Conservation (phyloP, 768 basidiomycete species). For the Tulasnella sp. region DNA sequence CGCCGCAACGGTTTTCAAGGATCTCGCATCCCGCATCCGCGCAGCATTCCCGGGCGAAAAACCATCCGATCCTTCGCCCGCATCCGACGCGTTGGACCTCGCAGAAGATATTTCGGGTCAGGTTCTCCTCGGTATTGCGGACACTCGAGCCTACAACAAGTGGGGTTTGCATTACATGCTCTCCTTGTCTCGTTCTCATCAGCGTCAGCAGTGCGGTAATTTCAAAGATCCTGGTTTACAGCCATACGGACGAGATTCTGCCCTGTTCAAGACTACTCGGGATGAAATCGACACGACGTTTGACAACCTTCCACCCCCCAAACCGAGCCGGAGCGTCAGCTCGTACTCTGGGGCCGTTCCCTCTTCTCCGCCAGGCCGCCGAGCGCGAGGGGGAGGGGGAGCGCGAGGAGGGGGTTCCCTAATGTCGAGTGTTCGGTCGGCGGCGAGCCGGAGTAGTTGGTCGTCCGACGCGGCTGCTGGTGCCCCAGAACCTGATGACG, state of each 20-base stretch:
- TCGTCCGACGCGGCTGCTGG: neutral
- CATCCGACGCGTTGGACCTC: constrained; percentile 25
- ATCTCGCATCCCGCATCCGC: neutral
- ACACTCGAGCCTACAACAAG: constrained; percentile 5
- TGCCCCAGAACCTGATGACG: neutral
- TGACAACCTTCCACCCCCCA: constrained; percentile 31
- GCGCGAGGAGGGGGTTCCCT: neutral
- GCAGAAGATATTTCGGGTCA: constrained; percentile 30
- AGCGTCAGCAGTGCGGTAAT: constrained; percentile 32
- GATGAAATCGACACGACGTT: constrained; percentile 32
- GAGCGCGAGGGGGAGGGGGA: neutral
- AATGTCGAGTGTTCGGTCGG: neutral
- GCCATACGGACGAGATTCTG: constrained; percentile 30
- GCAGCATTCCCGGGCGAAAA: constrained; percentile 14
- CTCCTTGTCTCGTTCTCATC: constrained; percentile 31
- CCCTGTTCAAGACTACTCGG: constrained; percentile 26
- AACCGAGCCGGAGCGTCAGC: constrained; percentile 22
- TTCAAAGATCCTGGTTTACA: constrained; percentile 32
- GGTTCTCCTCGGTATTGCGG: constrained; percentile 26
- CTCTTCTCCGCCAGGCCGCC: neutral
- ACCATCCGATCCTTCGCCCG: neutral
- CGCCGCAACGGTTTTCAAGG: neutral
- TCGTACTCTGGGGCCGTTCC: too few species aligned
- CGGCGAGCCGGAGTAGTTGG: neutral
- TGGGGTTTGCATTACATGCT: constrained; percentile 33